Evolutionary conservation across 352 stramenopile species (phyloP).

Genomic region (Pythium graminicola): DNA sequence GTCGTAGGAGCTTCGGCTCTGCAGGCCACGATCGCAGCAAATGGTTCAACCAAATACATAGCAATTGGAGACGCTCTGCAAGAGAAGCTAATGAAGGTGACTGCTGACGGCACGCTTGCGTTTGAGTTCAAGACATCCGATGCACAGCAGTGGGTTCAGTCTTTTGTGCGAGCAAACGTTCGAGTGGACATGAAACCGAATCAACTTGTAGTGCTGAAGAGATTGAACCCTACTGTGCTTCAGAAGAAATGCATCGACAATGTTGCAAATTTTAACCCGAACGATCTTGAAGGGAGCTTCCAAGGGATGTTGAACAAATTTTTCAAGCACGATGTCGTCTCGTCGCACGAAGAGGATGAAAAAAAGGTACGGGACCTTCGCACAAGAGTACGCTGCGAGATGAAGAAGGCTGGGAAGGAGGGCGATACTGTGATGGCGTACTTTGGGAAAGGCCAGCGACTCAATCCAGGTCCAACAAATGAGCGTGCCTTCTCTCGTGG

Average conservation of each 20-base stretch:
- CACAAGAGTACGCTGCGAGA: conserved; percentile 37
- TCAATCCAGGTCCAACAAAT: conserved; percentile 44
- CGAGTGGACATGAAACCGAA: conserved; percentile 42
- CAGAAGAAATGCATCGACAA: conserved; percentile 59
- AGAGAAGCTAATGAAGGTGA: conserved; percentile 34
- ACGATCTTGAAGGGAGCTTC: conserved; percentile 66
- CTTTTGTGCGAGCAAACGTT: conserved; percentile 39
- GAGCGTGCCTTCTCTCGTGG: conserved; percentile 36
- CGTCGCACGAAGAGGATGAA: conserved; percentile 36
- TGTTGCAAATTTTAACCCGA: conserved; percentile 46
- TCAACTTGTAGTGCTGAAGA: conserved; percentile 51
- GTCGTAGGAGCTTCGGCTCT: conserved; percentile 43
- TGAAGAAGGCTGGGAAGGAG: conserved; percentile 46
- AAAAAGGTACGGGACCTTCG: conserved; percentile 35
- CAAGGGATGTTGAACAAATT: conserved; percentile 59
- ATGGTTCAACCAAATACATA: conserved; percentile 23
- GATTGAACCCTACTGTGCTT: conserved; percentile 42
- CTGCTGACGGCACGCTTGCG: conserved; percentile 26
- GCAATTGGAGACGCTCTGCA: conserved; percentile 26
- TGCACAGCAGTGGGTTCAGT: conserved; percentile 50
- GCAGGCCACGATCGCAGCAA: conserved; percentile 3
- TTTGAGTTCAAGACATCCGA: conserved; percentile 54
- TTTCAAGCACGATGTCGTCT: conserved; percentile 39
- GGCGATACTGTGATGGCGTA: conserved; percentile 55
- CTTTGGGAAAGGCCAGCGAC: conserved; percentile 38